Evolutionary conservation across 352 stramenopile genomes (phyloP).

Genomic region (Pythium vanterpoolii): DNA sequence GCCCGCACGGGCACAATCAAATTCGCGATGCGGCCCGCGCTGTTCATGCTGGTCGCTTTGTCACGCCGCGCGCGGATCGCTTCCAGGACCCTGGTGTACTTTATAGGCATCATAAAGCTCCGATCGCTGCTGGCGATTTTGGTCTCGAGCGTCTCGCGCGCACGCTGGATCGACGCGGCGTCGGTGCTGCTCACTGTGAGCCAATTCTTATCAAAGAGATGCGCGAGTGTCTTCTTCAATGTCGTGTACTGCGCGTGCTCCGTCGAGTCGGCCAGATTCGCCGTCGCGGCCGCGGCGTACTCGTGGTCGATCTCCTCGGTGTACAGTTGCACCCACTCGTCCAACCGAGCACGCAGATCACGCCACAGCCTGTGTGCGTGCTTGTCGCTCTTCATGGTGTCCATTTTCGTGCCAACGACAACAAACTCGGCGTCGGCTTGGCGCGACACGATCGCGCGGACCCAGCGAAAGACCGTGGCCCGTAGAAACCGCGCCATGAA

Average conservation of each 20-base stretch:
- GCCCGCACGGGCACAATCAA: constrained; percentile 1
- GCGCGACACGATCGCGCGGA: constrained; percentile 15
- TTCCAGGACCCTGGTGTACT: constrained; percentile 10
- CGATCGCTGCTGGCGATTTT: constrained; percentile 7
- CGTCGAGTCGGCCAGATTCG: neutral
- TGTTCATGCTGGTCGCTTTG: neutral
- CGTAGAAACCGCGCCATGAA: constrained; percentile 16
- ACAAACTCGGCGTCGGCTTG: constrained; percentile 25
- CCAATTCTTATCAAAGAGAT: constrained; percentile 15
- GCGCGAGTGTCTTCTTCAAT: constrained; percentile 3
- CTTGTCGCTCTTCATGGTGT: constrained; percentile 13
- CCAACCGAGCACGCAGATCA: constrained; percentile 5
- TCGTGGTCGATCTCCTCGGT: constrained; percentile 11
- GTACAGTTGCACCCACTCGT: constrained; percentile 10
- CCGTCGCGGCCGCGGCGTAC: neutral
- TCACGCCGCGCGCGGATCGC: constrained; percentile 1
- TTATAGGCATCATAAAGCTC: constrained; percentile 20
- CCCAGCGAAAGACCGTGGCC: constrained; percentile 16
- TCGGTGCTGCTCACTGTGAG: constrained; percentile 11
- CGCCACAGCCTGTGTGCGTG: neutral
- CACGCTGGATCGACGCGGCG: neutral
- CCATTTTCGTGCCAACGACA: constrained; percentile 22
- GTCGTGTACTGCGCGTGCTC: neutral
- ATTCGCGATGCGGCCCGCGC: neutral
- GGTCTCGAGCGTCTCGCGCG: neutral